A percentile compares a stretch with the other conserved stretches of the same genome.
These are phyloP conservation scores for Penicillium olsonii DNA, from an alignment of 2,329 filamentous ascomycete species.

Conservation along the genomic window DNA sequence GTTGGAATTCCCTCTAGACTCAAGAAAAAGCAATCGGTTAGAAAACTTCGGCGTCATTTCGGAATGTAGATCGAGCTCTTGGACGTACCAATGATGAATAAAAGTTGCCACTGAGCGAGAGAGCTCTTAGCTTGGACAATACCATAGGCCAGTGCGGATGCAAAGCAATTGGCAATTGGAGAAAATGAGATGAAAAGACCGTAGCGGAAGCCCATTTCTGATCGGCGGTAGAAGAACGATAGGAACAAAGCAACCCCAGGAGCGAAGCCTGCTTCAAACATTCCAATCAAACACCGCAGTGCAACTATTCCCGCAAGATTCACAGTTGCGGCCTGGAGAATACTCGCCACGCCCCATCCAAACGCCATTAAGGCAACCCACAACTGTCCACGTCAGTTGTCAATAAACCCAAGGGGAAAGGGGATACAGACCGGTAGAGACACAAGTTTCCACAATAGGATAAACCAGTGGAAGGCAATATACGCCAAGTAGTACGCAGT, in stretches of 20 bases:
- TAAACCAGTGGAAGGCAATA: conserved; percentile 8
- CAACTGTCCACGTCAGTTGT: not conserved
- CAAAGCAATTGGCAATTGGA: conserved; percentile 59
- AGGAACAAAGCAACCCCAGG: conserved; percentile 36
- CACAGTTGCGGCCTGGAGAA: not conserved
- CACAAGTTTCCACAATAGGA: not conserved
- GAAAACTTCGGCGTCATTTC: not conserved
- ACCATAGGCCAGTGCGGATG: conserved; percentile 68
- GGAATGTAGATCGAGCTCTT: no score
- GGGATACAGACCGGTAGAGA: not conserved
- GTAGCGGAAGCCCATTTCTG: conserved; percentile 73
- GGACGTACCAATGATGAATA: conserved; percentile 10
- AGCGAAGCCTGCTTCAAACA: conserved; percentile 12
- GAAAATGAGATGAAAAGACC: conserved; percentile 75
- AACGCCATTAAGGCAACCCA: conserved; percentile 7
- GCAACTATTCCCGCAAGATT: conserved; percentile 5
- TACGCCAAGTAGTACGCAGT: conserved; percentile 8
- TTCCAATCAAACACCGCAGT: conserved; percentile 17
- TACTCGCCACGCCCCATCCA: conserved; percentile 4
- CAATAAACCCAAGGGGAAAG: not conserved
- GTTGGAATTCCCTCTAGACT: not conserved
- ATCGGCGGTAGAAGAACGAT: conserved; percentile 55
- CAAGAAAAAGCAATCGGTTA: not conserved
- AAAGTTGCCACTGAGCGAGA: conserved; percentile 3
- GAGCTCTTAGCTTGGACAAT: conserved; percentile 52